Base-by-base conservation (phyloP, 2,329 filamentous ascomycete species). In the Cadophora sp. region DNA sequence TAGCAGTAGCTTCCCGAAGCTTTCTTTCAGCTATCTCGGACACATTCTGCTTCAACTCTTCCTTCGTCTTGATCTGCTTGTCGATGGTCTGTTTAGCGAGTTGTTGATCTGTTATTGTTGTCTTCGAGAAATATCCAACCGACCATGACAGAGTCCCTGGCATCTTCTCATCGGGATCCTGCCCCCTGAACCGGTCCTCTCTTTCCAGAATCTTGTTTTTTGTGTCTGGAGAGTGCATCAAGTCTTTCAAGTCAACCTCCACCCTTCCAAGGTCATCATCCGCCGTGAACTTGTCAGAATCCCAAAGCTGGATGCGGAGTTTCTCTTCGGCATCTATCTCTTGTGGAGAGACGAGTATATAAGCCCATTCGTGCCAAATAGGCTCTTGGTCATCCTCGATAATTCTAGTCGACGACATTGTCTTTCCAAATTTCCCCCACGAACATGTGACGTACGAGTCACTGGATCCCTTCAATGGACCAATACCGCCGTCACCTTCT, bases 341-440 rank as follows among this genome's bases (percentile, higher is more conserved):
- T 70, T 92, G 87, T 0, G 88, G 83, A 0, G 89, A 89, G 1
- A 93, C 89, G 1, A 92, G 80, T n/a, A 93, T 79, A 66, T 86
- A 90, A 24, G 85, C 85, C 59, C 87, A 90, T 76, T 94, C 91
- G 41, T 91, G 83, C 90, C 91, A 93, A 55, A 81, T 82, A 0
- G 91, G 91, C 36, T 90, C 81, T 81, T 91, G 89, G 56, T 92
- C 88, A 0, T 83, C 82, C 47, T 83, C 77, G 24, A 93, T 82
- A 50, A 93, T 84, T 59, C 91, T 84, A 0, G 90, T 93, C 62
- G 83, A 89, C 75, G 80, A 89, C 66, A 90, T 81, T 59, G 87
- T 87, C 73, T 91, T 91, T 62, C 90, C 90, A 75, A 93, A 93
- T 75, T 93, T 94, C 24, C 89, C 90, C 90, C 91, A 94, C 1